Conservation (phyloP, 2,329 filamentous ascomycete species). For the Mariannaea elegans region DNA sequence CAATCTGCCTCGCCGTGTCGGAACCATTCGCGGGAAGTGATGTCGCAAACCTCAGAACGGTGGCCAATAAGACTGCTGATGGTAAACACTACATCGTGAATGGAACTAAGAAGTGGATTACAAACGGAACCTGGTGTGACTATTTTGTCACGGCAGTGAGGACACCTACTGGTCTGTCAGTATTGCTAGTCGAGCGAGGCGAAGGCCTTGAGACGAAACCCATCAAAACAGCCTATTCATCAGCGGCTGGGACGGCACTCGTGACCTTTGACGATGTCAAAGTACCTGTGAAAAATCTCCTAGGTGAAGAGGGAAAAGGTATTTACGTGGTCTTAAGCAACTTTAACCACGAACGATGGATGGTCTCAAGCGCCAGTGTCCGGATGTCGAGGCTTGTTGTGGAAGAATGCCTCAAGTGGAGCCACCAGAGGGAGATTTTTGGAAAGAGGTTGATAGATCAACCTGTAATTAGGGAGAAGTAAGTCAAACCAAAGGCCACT, state of each 20-base stretch:
- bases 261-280: constrained; percentile 89
- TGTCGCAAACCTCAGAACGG: constrained; percentile 82
- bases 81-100: constrained; percentile 78
- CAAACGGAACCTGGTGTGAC: constrained; percentile 81
- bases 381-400: constrained; percentile 74
- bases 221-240: constrained; percentile 85
- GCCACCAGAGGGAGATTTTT: constrained; percentile 86
- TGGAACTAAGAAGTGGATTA: constrained; percentile 87
- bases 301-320: constrained; percentile 86
- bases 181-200: constrained; percentile 79
- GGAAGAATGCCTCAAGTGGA: constrained; percentile 89
- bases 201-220: constrained; percentile 79
- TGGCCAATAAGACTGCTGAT: constrained; percentile 78
- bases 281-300: constrained; percentile 79
- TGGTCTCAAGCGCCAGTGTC: constrained; percentile 69
- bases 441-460: constrained; percentile 84
- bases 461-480: constrained; percentile 84
- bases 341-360: constrained; percentile 89
- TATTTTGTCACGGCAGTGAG: constrained; percentile 86
- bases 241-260: constrained; percentile 79
- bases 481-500: neutral
- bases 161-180: constrained; percentile 81
- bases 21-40: constrained; percentile 88
- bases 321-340: constrained; percentile 86
- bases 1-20: constrained; percentile 87